phyloP scores from a whole-genome alignment of 2,329 filamentous ascomycete genomes.

The Sarocladium oryzae region DNA sequence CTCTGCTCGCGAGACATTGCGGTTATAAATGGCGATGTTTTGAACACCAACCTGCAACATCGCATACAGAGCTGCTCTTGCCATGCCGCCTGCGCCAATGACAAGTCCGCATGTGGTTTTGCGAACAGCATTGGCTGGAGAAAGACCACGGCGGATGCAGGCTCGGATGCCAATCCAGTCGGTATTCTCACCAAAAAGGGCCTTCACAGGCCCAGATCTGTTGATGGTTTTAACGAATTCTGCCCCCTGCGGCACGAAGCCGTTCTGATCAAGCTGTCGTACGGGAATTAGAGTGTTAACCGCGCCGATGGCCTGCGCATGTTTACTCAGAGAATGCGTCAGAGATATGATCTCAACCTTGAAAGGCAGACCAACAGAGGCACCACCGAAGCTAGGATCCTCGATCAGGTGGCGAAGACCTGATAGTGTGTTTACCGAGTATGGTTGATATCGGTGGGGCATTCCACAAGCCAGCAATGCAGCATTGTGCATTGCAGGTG shows the following conservation, averaged over 20 bases:
- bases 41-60: constrained; percentile 72
- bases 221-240: constrained; percentile 46
- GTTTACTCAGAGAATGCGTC: constrained; percentile 62
- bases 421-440: constrained; percentile 55
- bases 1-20: constrained; percentile 60
- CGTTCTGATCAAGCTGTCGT: constrained; percentile 50
- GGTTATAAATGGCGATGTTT: constrained; percentile 69
- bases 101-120: constrained; percentile 50
- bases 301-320: constrained; percentile 68
- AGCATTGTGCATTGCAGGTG: constrained; percentile 71
- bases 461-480: constrained; percentile 60
- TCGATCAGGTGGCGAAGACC: constrained; percentile 58
- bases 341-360: constrained; percentile 67
- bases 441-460: constrained; percentile 59
- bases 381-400: constrained; percentile 63
- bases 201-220: constrained; percentile 58
- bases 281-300: constrained; percentile 72
- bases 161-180: constrained; percentile 76
- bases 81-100: constrained; percentile 68
- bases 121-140: constrained; percentile 61
- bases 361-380: constrained; percentile 66
- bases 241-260: constrained; percentile 48
- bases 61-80: constrained; percentile 68
- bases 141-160: constrained; percentile 65
- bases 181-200: constrained; percentile 72